Conservation (phyloP, 768 basidiomycete genomes). For the Kwoniella newhampshirensis region DNA sequence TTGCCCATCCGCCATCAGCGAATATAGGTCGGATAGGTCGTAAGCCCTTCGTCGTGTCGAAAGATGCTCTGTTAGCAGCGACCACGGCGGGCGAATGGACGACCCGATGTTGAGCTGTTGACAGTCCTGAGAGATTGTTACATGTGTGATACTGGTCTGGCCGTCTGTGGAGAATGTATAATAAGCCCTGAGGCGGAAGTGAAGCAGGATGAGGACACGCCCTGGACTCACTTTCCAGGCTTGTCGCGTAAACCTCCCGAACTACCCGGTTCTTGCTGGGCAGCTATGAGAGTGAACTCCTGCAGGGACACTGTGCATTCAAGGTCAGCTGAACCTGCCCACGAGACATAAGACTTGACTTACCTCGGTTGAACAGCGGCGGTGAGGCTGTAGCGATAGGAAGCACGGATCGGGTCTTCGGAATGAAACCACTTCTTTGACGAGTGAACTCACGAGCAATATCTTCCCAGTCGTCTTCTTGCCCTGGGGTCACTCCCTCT, state of each 20-base stretch:
- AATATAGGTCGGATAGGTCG: slow-evolving; percentile 28
- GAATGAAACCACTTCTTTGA: no score
- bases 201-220: background rate
- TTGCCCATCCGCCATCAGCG: slow-evolving; percentile 40
- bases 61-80: slow-evolving; percentile 28
- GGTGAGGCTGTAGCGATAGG: slow-evolving; percentile 23
- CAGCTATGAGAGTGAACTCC: slow-evolving; percentile 80
- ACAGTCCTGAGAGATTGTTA: slow-evolving; percentile 87
- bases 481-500: slow-evolving; percentile 49
- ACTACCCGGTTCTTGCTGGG: slow-evolving; percentile 64
- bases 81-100: slow-evolving; percentile 56
- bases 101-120: slow-evolving; percentile 80
- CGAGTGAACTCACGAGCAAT: slow-evolving; percentile 61
- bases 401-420: background rate
- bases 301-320: slow-evolving; percentile 64
- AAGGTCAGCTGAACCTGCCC: slow-evolving; percentile 4
- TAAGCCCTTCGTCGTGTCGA: slow-evolving; percentile 30
- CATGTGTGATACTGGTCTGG: slow-evolving; percentile 94
- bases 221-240: slow-evolving; percentile 73
- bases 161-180: slow-evolving; percentile 56
- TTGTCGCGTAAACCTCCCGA: slow-evolving; percentile 90
- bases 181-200: background rate
- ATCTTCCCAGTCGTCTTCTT: slow-evolving; percentile 66
- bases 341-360: no score
- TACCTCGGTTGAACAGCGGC: slow-evolving; percentile 46